Base-by-base conservation (phyloP, 2,329 filamentous ascomycete species). In the Colletotrichum tabaci region DNA sequence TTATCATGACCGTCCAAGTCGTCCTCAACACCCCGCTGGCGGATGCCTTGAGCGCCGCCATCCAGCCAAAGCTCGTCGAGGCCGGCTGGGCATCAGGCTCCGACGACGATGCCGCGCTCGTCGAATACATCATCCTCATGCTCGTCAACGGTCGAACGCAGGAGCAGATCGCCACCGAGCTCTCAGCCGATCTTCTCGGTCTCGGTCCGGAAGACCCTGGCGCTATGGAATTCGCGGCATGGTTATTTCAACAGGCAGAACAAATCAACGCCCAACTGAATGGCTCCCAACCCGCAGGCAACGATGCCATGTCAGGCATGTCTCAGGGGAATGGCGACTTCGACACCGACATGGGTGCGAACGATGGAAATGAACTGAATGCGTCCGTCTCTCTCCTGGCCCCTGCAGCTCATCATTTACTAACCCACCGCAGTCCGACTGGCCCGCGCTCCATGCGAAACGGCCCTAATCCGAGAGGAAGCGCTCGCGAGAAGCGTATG, bases 111-210 rank as follows among this genome's bases (percentile, higher is more conserved):
- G 92, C 92, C 30, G 94, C 94, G 47, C 89, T 99, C 71, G 92
- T 95, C 71, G 96, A 99, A 84, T 99, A 98, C 84, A 96, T 99
- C 76, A 93, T 98, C 71, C 90, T 98, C 74, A 98, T 98, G 96
- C 89, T 99, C 42, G 94, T 94, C 74, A 98, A 98, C 83, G 94
- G 95, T 77, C 98, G 98, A 83, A 95, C 93, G 4, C 92, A 97
- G 80, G 91, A 95, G 61, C 93, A 98, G 80, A 96, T 99, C 75
- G 93, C 95, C 12, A 86, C 90, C 53, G 96, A 99, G 80, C 90
- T 99, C 16, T 93, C 95, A 1, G 93, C 92, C 74, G 96, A 99
- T 77, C 88, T 99, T 52, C 89, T 99, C 3, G 91, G 91, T 68
- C 88, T 98, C 5, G 90, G 91, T 3, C 91, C 94, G 57, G 95